These are phyloP conservation scores for Hygrophoropsis aurantiaca DNA, from an alignment of 768 basidiomycete species.

Conservation along the genomic window DNA sequence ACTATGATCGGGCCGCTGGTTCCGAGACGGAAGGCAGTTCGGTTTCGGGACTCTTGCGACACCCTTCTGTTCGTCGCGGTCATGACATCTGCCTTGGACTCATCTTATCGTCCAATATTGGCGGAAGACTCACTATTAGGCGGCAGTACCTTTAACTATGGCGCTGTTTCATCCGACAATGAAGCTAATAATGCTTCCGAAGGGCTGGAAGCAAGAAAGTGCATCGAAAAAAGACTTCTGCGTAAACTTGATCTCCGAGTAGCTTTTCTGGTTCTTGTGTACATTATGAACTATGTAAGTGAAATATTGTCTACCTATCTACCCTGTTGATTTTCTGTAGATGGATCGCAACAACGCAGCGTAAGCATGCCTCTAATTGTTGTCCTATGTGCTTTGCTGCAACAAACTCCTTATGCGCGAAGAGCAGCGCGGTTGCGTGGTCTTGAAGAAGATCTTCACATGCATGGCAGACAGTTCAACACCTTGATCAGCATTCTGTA, in stretches of 20 bases:
- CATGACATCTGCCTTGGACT: too few species aligned
- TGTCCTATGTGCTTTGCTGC: background rate
- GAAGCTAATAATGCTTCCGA: slow-evolving; percentile 35
- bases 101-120: too few species aligned
- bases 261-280: slow-evolving; percentile 44
- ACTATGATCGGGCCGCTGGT: too few species aligned
- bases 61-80: too few species aligned
- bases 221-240: slow-evolving; percentile 41
- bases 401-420: background rate
- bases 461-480: slow-evolving; percentile 61
- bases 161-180: slow-evolving; percentile 1
- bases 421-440: slow-evolving; percentile 73
- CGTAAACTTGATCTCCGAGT: slow-evolving; percentile 43
- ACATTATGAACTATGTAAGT: slow-evolving; percentile 48
- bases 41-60: background rate
- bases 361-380: slow-evolving; percentile 32
- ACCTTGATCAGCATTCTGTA: slow-evolving; percentile 68
- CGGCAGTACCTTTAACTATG: background rate
- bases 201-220: slow-evolving; percentile 33
- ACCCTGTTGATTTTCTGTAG: slow-evolving; percentile 24
- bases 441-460: slow-evolving; percentile 62
- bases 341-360: slow-evolving; percentile 70
- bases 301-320: background rate
- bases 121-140: background rate
- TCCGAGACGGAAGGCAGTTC: background rate